Evolutionary conservation across 352 stramenopile genomes (phyloP), one percentile per base, ranked within the genome.

Genomic region (Pythium biforme): DNA sequence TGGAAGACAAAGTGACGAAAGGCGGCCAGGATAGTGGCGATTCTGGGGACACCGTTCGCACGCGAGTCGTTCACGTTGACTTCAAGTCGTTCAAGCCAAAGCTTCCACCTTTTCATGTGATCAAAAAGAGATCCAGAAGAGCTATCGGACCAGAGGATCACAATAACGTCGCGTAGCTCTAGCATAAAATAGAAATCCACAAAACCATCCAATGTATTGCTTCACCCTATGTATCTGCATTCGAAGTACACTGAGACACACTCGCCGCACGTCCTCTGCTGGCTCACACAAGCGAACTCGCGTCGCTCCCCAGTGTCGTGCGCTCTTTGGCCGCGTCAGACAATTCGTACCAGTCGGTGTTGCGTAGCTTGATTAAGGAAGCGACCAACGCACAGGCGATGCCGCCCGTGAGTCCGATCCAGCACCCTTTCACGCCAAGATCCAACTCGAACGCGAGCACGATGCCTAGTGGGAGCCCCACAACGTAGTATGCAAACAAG

Each of bases 401-500:
- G 17, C 75, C 76, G 29, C 75, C 59, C 4, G 71, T 72, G 60
- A 92, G 76, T 53, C 78, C 73, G 20, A 86, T 47, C 81, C 81
- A 89, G 17, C 88, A 68, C 15, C 81, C 81, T 41, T 81, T 65
- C 19, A 90, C 70, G n/a, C 72, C 75, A 12, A 83, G 47, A 7
- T 73, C 45, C 25, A 75, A 58, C 47, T 74, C 45, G 60, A 95
- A 82, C 3, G 59, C 84, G 10, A 93, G 56, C 12, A 87, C 15
- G 19, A 76, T 76, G 1, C 77, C 86, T 0, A 92, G 19, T 0
- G 88, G 87, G 23, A 96, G 75, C 17, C 88, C 86, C 9, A 90
- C 76, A 1, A 77, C 57, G 62, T 92, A 96, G 63, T 91, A 94
- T 1, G 82, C 85, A 15, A 89, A 70, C 12, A 84, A 75, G 52